Base-by-base conservation (phyloP, 106 monocot species). In the Acanthochlamys bracteata region DNA sequence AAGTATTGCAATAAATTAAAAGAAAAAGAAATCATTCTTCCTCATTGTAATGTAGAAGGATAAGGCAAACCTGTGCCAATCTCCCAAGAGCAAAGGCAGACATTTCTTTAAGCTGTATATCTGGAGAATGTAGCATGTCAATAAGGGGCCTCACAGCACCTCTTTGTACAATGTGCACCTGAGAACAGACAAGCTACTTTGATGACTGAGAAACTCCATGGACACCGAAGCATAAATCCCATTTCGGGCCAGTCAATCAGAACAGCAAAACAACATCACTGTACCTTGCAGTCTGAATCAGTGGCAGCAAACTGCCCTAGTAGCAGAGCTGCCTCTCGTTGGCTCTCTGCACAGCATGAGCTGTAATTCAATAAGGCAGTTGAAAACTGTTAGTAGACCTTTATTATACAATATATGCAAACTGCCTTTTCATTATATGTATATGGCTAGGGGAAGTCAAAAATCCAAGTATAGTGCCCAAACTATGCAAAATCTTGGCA, bases 81-180 rank as follows among this genome's bases (percentile, higher is more conserved):
- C 96, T 92, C 66, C 96, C 96, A 80, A 98, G 91, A 57, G 96
- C 96, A 83, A 98, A 98, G 57, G 96, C 96, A 60, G 96, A 83
- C 96, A 98, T 98, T 72, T 98, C 91, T 73, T 78, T 85, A 33
- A 91, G 85, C 71, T 98, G 96, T 53, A 85, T 81, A 78, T 98
- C 96, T 56, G 76, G 55, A 8, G 96, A 98, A n/a, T 86, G 86
- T 59, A 98, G 88, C 96, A 98, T 92, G 60, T 88, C 88, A 75
- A 98, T 75, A 52, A 98, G 75, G 53, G 96, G 96, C 11, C 79
- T 73, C 17, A 85, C 85, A 41, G 96, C 96, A 67, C 96, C 96
- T 57, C 96, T 78, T 57, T 98, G 96, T 43, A 88, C 88, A 79
- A 98, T 92, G 56, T 98, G 91, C 42, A 96, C 88, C 96, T 96